phyloP scores from a whole-genome alignment of 176 grass and related monocot species.

The Microstegium vimineum region DNA sequence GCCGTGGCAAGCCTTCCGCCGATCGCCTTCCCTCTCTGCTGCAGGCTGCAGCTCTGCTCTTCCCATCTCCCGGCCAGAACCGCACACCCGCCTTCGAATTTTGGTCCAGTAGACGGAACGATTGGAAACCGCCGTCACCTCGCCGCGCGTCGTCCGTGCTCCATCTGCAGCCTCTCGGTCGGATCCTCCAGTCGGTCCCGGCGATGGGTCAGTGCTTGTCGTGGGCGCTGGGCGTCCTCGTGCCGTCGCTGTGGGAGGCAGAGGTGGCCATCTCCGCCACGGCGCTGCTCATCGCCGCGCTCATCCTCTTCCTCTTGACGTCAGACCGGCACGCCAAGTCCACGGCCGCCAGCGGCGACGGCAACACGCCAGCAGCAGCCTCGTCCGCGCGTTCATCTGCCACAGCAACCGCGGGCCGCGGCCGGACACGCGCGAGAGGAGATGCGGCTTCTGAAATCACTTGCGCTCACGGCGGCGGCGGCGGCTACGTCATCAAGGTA shows the following conservation, averaged over 20 bases:
- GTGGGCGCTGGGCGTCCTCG: conserved; percentile 47
- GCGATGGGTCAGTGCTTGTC: conserved; percentile 27
- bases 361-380: background rate
- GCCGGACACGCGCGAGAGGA: background rate
- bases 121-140: background rate
- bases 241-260: conserved; percentile 84
- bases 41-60: background rate
- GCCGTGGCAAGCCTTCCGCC: background rate
- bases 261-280: conserved; percentile 58
- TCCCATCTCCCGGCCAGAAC: background rate
- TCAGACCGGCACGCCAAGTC: conserved; percentile 18
- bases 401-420: background rate
- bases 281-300: conserved; percentile 39
- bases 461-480: background rate
- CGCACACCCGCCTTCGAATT: background rate
- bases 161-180: background rate
- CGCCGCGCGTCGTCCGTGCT: background rate
- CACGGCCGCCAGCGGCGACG: background rate
- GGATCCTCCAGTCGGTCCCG: background rate
- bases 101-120: background rate
- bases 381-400: background rate
- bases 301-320: conserved; percentile 41
- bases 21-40: background rate
- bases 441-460: background rate
- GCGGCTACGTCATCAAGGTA: conserved; percentile 48